These are phyloP conservation scores for Ophiocordyceps polyrhachis-furcata DNA, from an alignment of 2,329 filamentous ascomycete species.

Conservation along the genomic window DNA sequence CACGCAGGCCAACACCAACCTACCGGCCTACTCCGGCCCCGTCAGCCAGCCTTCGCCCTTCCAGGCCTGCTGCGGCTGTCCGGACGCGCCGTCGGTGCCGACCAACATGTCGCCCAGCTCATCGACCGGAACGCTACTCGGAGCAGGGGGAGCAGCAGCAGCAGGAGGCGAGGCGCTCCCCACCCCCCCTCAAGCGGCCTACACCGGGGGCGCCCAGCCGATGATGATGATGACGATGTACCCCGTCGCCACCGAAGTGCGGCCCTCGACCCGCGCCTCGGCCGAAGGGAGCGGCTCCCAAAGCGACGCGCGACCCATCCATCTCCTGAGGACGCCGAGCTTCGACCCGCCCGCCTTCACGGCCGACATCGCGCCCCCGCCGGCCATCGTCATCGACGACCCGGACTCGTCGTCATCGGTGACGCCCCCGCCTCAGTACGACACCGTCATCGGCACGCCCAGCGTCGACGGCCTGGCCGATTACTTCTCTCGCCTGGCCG, in stretches of 20 bases:
- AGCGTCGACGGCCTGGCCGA: conserved; percentile 58
- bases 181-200: conserved; percentile 36
- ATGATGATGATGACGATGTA: conserved; percentile 11
- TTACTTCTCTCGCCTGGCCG: conserved; percentile 66
- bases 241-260: conserved; percentile 8
- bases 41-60: conserved; percentile 28
- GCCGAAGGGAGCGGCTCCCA: conserved; percentile 2
- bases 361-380: conserved; percentile 36
- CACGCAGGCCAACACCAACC: conserved; percentile 73
- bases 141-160: too few relatives aligned
- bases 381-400: conserved; percentile 9
- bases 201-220: conserved; percentile 18
- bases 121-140: conserved; percentile 30
- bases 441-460: conserved; percentile 52
- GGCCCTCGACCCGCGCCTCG: conserved; percentile 3
- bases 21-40: conserved; percentile 53
- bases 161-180: conserved; percentile 21
- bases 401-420: conserved; percentile 21
- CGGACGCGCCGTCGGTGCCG: conserved; percentile 27
- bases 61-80: conserved; percentile 33
- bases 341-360: conserved; percentile 81
- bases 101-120: conserved; percentile 53
- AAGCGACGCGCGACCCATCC: conserved; percentile 49
- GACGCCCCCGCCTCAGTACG: conserved; percentile 75
- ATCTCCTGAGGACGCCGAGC: conserved; percentile 64